Percentiles rank a stretch among this genome's conserved stretches.
These are phyloP conservation scores for Plantago coronopus DNA, from an alignment of 305 asterid genomes.

Conservation along the genomic window DNA sequence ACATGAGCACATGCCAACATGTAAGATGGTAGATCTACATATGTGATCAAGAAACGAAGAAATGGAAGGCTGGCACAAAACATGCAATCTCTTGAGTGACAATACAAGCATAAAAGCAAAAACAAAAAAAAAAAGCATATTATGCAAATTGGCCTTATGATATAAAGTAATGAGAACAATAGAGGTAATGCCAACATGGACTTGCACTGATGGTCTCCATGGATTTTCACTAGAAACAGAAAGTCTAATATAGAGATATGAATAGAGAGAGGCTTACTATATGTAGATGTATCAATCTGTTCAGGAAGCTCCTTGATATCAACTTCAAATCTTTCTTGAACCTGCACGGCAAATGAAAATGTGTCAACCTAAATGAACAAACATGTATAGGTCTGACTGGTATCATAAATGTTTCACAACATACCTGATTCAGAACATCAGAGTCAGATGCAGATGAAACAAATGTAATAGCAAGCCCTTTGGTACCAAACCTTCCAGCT, in stretches of 20 bases:
- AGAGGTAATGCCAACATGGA: too few relatives aligned
- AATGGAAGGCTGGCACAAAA: too few relatives aligned
- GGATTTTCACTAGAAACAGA: too few relatives aligned
- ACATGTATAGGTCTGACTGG: neutral
- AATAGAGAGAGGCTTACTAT: slow-evolving; percentile 43
- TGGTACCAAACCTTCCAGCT: slow-evolving; percentile 94
- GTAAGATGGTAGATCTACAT: too few relatives aligned
- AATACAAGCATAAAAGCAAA: too few relatives aligned
- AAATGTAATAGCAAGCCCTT: slow-evolving; percentile 91
- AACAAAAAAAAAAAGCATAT: too few relatives aligned
- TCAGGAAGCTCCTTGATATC: slow-evolving; percentile 93
- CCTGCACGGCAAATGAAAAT: slow-evolving; percentile 35
- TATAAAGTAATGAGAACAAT: too few relatives aligned
- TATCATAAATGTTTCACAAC: slow-evolving; percentile 1
- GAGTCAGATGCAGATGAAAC: slow-evolving; percentile 92
- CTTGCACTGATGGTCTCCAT: too few relatives aligned
- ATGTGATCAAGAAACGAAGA: too few relatives aligned
- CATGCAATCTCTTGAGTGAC: too few relatives aligned
- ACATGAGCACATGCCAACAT: too few relatives aligned
- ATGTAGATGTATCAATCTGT: slow-evolving; percentile 89
- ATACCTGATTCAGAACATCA: slow-evolving; percentile 88
- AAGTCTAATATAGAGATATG: neutral
- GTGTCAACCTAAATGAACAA: slow-evolving; percentile 10
- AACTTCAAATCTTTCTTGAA: slow-evolving; percentile 92
- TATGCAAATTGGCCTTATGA: too few relatives aligned